phyloP scores from a whole-genome alignment of 768 basidiomycete genomes.

The Chalciporus piperatus region DNA sequence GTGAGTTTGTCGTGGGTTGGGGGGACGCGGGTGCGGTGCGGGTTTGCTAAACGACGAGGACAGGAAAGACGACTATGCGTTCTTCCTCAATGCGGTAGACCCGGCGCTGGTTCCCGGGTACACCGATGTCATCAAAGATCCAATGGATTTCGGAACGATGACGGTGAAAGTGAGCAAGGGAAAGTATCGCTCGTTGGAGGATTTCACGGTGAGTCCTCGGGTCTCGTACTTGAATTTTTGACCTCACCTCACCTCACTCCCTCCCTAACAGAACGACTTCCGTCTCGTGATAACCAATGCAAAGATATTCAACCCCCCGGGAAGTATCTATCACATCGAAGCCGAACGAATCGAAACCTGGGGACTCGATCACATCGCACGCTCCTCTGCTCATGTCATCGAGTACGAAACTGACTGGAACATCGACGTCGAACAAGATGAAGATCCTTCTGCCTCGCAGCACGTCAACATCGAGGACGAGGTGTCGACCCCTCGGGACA shows the following conservation, averaged over 20 bases:
- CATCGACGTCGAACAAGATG: conserved; percentile 73
- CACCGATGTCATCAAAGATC: conserved; percentile 66
- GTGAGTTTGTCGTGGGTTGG: conserved; percentile 38
- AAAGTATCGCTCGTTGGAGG: conserved; percentile 76
- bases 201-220: conserved; percentile 60
- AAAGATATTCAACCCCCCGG: conserved; percentile 73
- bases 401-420: conserved; percentile 85
- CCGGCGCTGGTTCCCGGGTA: conserved; percentile 58
- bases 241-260: not conserved
- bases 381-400: conserved; percentile 69
- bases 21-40: not conserved
- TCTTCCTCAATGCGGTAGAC: conserved; percentile 73
- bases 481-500: conserved; percentile 42
- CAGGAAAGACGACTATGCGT: conserved; percentile 86
- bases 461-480: conserved; percentile 37
- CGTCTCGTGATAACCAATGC: conserved; percentile 72
- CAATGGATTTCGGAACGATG: conserved; percentile 95
- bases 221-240: not conserved
- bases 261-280: conserved; percentile 56
- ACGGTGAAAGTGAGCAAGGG: conserved; percentile 71
- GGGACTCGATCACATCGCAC: conserved; percentile 71
- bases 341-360: conserved; percentile 69
- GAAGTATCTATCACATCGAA: conserved; percentile 70
- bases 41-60: conserved; percentile 11
- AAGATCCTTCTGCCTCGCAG: conserved; percentile 28